A percentile compares a stretch with the other conserved stretches of the same genome.
These are phyloP conservation scores for Sporothrix globosa DNA, from an alignment of 2,329 filamentous ascomycete genomes.

Conservation along the genomic window DNA sequence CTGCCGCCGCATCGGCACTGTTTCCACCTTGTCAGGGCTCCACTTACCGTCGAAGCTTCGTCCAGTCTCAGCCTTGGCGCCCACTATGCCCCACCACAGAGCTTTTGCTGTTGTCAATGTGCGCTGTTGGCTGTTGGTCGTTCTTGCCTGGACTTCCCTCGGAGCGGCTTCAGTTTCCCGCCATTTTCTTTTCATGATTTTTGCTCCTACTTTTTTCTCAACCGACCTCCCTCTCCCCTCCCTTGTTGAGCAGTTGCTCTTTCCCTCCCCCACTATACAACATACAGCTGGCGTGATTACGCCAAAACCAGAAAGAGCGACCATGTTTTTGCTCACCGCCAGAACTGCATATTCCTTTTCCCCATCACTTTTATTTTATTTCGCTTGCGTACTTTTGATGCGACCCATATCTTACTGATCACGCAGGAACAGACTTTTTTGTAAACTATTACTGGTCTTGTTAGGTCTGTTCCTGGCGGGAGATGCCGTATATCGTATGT, in stretches of 20 bases:
- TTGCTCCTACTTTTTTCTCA: neutral
- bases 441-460: neutral
- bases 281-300: constrained; percentile 1
- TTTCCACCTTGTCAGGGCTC: constrained; percentile 3
- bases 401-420: constrained; percentile 13
- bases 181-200: constrained; percentile 10
- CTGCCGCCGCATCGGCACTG: constrained; percentile 1
- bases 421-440: neutral
- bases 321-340: constrained; percentile 14
- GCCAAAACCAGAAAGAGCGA: constrained; percentile 10
- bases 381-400: neutral
- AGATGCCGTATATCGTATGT: neutral
- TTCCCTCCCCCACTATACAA: constrained; percentile 1
- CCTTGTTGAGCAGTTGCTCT: neutral
- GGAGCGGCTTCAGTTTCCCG: constrained; percentile 13
- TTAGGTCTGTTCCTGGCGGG: neutral
- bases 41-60: neutral
- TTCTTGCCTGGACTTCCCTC: constrained; percentile 14
- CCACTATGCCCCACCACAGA: constrained; percentile 5
- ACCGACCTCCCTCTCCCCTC: constrained; percentile 11
- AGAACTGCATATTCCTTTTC: constrained; percentile 20
- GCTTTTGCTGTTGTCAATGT: neutral
- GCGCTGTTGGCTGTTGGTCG: neutral
- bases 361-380: constrained; percentile 1
- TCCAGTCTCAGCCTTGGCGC: neutral